Evolutionary conservation across 75 land plant genomes (phyloP).

Genomic region (Larix kaempferi): DNA sequence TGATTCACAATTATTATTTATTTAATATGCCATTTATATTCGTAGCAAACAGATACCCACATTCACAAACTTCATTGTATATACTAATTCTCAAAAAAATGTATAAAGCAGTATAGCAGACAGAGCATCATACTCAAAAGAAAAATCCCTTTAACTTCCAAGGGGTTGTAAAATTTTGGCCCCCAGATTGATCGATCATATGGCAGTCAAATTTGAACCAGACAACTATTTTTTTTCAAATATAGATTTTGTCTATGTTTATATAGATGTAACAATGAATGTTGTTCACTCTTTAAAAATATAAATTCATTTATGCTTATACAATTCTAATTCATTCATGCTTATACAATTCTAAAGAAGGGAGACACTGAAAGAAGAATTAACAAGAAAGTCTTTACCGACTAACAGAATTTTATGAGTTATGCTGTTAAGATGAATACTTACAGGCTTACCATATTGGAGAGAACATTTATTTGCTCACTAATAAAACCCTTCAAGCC

Average conservation of each 20-base stretch:
- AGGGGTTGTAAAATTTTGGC: not conserved
- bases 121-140: not conserved
- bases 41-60: too few species aligned
- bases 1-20: too few species aligned
- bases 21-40: too few species aligned
- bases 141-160: not conserved
- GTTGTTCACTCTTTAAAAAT: not conserved
- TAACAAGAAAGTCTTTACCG: not conserved
- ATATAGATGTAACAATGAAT: too few species aligned
- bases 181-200: not conserved
- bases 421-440: slow-evolving; percentile 25
- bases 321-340: not conserved
- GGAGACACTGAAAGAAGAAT: not conserved
- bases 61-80: too few species aligned
- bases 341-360: not conserved
- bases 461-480: slow-evolving; percentile 61
- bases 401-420: not conserved
- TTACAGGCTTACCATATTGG: slow-evolving; percentile 82
- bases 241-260: too few species aligned
- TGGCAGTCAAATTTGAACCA: not conserved
- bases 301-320: not conserved
- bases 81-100: too few species aligned
- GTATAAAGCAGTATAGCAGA: not conserved
- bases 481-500: slow-evolving; percentile 88
- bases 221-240: not conserved